Percentiles rank a stretch among this genome's conserved stretches.
These are phyloP conservation scores for Amaranthus palmeri DNA, from an alignment of 148 eudicot species.

Conservation along the genomic window DNA sequence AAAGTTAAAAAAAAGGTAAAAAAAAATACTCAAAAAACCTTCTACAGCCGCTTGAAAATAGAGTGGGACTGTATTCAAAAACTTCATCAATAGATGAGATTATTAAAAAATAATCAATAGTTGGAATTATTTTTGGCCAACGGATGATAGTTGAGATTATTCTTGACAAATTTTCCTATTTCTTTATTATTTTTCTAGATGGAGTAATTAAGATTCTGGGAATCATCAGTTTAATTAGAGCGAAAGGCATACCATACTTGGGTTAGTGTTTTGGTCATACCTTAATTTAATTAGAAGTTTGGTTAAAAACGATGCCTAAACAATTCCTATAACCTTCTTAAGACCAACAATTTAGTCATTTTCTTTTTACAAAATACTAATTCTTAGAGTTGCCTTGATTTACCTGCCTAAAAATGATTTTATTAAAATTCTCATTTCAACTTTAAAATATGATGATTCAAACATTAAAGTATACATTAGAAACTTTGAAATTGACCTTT, in stretches of 20 bases:
- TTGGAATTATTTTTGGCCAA: too few species aligned
- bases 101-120: too few species aligned
- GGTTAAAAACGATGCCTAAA: neutral
- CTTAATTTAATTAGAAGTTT: slow-evolving; percentile 15
- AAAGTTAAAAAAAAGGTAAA: too few species aligned
- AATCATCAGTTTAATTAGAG: neutral
- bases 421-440: too few species aligned
- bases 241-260: slow-evolving; percentile 21
- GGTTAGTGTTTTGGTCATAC: slow-evolving; percentile 12
- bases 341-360: neutral
- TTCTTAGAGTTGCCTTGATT: neutral
- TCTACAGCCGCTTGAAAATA: too few species aligned
- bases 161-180: too few species aligned
- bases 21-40: too few species aligned
- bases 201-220: neutral
- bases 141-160: too few species aligned
- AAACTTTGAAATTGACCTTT: too few species aligned
- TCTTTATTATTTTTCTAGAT: too few species aligned
- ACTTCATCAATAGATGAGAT: too few species aligned
- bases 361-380: neutral
- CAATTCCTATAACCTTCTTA: neutral
- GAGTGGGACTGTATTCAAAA: too few species aligned
- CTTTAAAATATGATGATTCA: slow-evolving; percentile 48
- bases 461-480: slow-evolving; percentile 38
- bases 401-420: slow-evolving; percentile 25